Percentiles rank a stretch among this genome's conserved stretches.
These are phyloP conservation scores for Pleurotus cornucopiae DNA, from an alignment of 768 basidiomycete genomes.

Conservation along the genomic window DNA sequence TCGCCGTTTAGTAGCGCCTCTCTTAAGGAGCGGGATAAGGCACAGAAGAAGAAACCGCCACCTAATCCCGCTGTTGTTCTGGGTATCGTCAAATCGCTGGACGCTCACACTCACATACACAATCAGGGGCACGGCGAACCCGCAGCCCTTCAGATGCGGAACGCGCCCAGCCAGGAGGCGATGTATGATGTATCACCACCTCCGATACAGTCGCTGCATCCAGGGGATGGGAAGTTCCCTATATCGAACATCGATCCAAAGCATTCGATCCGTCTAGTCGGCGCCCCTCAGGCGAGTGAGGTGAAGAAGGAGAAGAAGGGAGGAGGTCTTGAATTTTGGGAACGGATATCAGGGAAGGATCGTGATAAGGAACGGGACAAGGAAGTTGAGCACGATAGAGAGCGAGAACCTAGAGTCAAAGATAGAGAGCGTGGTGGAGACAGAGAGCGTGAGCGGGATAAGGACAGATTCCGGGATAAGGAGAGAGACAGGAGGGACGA, in stretches of 20 bases:
- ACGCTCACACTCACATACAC: constrained; percentile 40
- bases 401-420: constrained; percentile 17
- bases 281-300: constrained; percentile 9
- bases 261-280: constrained; percentile 8
- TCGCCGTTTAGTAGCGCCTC: constrained; percentile 41
- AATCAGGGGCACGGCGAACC: constrained; percentile 17
- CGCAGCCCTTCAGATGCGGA: neutral
- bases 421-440: constrained; percentile 32
- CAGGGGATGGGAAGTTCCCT: neutral
- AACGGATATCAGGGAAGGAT: constrained; percentile 24
- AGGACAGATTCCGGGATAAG: constrained; percentile 23
- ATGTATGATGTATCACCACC: neutral
- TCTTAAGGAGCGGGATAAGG: constrained; percentile 20
- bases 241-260: neutral
- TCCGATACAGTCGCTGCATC: neutral
- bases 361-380: constrained; percentile 32
- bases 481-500: constrained; percentile 35
- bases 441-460: constrained; percentile 12
- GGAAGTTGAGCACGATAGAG: constrained; percentile 29
- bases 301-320: constrained; percentile 51
- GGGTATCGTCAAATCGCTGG: constrained; percentile 58
- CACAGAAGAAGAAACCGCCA: constrained; percentile 24
- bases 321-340: constrained; percentile 39
- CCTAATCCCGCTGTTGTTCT: constrained; percentile 31
- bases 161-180: constrained; percentile 6